Evolutionary conservation across 2,329 filamentous ascomycete species (phyloP).

Genomic region (Fusarium lateritium): DNA sequence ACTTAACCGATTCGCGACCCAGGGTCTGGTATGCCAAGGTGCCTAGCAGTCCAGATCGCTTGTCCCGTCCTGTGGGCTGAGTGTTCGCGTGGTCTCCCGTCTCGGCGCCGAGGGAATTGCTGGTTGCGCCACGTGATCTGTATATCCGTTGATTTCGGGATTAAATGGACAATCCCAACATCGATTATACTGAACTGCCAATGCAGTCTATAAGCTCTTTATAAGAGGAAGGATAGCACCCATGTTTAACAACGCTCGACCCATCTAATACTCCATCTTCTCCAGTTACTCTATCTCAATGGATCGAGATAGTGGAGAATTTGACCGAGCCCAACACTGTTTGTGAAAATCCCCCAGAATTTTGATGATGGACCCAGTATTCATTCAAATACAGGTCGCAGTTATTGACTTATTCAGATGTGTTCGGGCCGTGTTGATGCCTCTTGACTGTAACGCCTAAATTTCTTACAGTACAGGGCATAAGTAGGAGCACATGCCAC

Average conservation of each 20-base stretch:
- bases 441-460: no score
- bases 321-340: conserved; percentile 25
- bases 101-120: conserved; percentile 22
- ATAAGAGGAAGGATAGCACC: neutral
- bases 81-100: conserved; percentile 32
- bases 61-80: conserved; percentile 27
- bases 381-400: conserved; percentile 11
- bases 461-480: no score
- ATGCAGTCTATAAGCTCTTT: neutral
- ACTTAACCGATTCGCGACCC: conserved; percentile 45
- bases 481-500: no score
- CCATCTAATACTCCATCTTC: conserved; percentile 30
- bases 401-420: no score
- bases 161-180: neutral
- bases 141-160: conserved; percentile 9
- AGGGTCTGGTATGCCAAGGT: conserved; percentile 45
- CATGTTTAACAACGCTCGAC: conserved; percentile 22
- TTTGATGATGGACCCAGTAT: conserved; percentile 28
- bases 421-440: no score
- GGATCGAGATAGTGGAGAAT: conserved; percentile 29
- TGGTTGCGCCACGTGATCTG: conserved; percentile 28
- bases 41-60: conserved; percentile 33
- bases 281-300: conserved; percentile 31
- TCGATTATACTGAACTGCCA: neutral
- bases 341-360: conserved; percentile 28